Evolutionary conservation across 2,329 filamentous ascomycete species (phyloP).

Genomic region (Aspergillus spinulosporus): DNA sequence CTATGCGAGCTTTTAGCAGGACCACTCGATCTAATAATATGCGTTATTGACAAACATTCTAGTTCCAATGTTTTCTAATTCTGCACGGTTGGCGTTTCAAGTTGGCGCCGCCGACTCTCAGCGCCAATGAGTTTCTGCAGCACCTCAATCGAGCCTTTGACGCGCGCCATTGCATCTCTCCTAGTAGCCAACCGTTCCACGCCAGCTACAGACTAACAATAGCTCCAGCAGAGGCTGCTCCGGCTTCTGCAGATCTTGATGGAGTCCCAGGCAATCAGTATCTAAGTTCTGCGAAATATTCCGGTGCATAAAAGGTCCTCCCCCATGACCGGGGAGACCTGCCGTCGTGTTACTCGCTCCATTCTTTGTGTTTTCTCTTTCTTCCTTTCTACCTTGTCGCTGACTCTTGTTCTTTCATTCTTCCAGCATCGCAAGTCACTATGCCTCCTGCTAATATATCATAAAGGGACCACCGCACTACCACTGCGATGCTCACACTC

Average conservation of each 20-base stretch:
- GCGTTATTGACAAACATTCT: neutral
- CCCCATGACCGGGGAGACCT: neutral
- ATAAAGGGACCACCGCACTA: neutral
- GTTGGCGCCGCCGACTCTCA: conserved; percentile 1
- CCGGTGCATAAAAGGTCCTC: neutral
- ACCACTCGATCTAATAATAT: neutral
- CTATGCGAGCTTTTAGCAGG: conserved; percentile 1
- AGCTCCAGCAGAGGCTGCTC: conserved; percentile 9
- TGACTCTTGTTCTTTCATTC: neutral
- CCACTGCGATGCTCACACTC: neutral
- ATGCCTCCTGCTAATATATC: neutral
- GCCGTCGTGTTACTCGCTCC: neutral
- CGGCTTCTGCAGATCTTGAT: neutral
- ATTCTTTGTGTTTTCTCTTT: neutral
- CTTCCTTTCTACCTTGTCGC: neutral
- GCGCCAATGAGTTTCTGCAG: conserved; percentile 12
- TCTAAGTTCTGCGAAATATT: neutral
- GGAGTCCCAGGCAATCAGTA: neutral
- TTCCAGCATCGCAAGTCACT: neutral
- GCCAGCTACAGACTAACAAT: neutral
- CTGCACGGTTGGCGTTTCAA: conserved; percentile 14
- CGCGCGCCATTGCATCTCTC: conserved; percentile 20
- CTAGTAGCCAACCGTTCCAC: conserved; percentile 16
- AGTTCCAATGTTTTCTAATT: conserved; percentile 7
- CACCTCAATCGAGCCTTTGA: conserved; percentile 14